Base-by-base conservation (phyloP, 495 filamentous ascomycete species). In the Platismatia glauca region DNA sequence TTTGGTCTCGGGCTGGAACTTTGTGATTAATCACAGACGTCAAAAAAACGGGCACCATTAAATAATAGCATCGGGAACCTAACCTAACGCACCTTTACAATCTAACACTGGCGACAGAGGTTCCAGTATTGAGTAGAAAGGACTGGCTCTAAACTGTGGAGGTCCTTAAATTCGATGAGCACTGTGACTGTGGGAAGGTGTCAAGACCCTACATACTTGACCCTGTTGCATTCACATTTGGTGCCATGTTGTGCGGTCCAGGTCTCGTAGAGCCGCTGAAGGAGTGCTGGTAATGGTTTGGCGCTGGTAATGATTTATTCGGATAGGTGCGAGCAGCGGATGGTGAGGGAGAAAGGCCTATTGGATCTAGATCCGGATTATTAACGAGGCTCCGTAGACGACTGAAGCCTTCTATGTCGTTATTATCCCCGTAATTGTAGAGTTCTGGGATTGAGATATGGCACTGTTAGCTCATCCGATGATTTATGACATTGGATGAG, bases 61-160 rank as follows among this genome's bases (percentile, higher is more conserved):
- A 56, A 24, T 18, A 31, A 46, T 16, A 20, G 20, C 20, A 56
- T 29, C n/a, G 41, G 37, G 15, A n/a, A 8, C 50, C 52, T 31
- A 58, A 13, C 39, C 44, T 31, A 60, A 63, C 83, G 70, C 78
- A 91, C 89, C 78, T 71, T 89, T 86, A 63, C 86, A 91, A 59
- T 83, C 79, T 39, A 79, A 75, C 6, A 84, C 74, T n/a, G 78
- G 72, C 11, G 86, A 85, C 3, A 95, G 73, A 61, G 81, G 78
- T 52, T 80, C 71, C 34, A 84, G 55, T 37, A 90, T 75, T 0
- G 78, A 81, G 68, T 87, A 94, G 69, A 93, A 95, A 3, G 90
- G 89, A 61, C 87, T 92, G 9, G 85, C 76, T 68, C 90, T 93
- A 73, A 90, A 95, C 37, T 58, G 64, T 20, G 79, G 67, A 41